Conservation (phyloP, 2,329 filamentous ascomycete genomes). For the Trichoderma endophyticum region DNA sequence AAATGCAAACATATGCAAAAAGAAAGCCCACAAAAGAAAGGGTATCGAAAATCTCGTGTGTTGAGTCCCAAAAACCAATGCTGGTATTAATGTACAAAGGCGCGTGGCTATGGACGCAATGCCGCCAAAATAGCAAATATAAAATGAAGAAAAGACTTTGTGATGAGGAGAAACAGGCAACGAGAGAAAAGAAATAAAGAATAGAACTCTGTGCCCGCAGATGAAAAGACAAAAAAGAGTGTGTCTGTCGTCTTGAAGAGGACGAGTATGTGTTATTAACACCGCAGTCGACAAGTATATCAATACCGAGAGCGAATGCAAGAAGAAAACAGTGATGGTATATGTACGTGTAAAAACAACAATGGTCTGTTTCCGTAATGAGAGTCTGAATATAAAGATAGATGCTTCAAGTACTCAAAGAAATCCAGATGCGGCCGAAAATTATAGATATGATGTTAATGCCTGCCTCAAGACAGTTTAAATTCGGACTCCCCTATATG, state of each 20-base stretch:
- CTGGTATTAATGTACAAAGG: neutral
- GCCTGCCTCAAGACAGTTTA: slow-evolving; percentile 24
- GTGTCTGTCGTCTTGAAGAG: neutral
- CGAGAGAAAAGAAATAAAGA: neutral
- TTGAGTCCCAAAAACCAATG: neutral
- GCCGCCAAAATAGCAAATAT: neutral
- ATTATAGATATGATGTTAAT: neutral
- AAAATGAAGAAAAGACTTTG: neutral
- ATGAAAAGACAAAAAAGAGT: neutral
- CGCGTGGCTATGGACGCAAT: neutral
- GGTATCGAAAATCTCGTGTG: neutral
- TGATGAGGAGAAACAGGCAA: neutral
- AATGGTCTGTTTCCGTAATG: neutral
- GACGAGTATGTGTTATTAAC: neutral
- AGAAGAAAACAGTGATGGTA: neutral
- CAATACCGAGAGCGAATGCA: neutral
- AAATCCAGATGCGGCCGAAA: neutral
- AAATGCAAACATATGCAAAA: neutral
- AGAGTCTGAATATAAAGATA: neutral
- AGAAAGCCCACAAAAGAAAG: slow-evolving; percentile 8
- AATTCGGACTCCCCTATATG: slow-evolving; percentile 53
- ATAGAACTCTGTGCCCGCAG: neutral
- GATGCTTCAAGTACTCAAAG: neutral
- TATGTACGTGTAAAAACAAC: neutral
- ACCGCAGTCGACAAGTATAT: neutral